Conservation (phyloP, 176 grass and related monocot species). For the Avena atlantica region DNA sequence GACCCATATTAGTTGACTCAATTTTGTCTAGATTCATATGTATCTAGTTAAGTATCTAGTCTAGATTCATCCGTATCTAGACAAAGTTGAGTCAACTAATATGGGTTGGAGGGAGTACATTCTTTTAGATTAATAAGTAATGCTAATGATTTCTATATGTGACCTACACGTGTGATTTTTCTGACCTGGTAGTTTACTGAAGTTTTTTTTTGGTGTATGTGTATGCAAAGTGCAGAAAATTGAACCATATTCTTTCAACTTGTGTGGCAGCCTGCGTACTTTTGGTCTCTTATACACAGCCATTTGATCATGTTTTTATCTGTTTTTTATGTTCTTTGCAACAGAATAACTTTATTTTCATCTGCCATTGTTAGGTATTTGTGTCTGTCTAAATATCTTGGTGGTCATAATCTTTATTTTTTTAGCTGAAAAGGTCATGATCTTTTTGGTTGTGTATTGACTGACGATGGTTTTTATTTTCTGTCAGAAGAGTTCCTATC, state of each 20-base stretch:
- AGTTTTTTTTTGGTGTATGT: background rate
- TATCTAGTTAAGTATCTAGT: too few species aligned
- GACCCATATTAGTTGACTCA: too few species aligned
- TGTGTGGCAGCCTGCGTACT: background rate
- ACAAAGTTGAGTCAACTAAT: too few species aligned
- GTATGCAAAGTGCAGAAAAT: background rate
- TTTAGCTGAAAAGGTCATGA: background rate
- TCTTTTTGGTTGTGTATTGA: slow-evolving; percentile 4
- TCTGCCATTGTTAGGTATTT: background rate
- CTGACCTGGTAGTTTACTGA: background rate
- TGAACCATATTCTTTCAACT: slow-evolving; percentile 8
- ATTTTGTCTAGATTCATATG: too few species aligned
- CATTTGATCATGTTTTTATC: background rate
- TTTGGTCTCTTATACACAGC: background rate
- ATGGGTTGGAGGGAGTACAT: too few species aligned
- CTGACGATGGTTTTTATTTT: slow-evolving; percentile 12
- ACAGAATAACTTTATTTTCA: slow-evolving; percentile 12
- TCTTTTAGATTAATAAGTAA: background rate
- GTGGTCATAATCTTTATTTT: background rate
- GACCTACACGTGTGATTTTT: background rate
- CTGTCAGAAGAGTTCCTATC: slow-evolving; percentile 62
- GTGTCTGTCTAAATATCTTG: slow-evolving; percentile 1
- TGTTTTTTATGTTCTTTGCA: background rate
- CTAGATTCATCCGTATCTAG: too few species aligned
- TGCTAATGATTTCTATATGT: slow-evolving; percentile 15